phyloP scores from a whole-genome alignment of 768 basidiomycete genomes.

The Tricholoma saponaceum region DNA sequence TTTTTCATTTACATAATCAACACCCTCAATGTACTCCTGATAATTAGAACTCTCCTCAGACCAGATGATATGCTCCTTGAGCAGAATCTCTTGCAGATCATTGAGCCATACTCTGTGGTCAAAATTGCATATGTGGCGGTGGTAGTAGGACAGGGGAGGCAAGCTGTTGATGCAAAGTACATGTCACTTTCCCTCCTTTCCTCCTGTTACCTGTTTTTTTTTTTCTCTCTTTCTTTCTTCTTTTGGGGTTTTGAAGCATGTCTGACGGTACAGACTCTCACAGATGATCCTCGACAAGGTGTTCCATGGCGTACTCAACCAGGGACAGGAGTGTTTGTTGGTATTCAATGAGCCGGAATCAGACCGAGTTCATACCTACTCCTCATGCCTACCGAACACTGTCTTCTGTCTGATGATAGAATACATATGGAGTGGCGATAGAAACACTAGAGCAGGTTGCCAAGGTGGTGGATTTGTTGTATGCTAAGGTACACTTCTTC shows the following conservation, averaged over 20 bases:
- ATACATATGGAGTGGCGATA: constrained; percentile 85
- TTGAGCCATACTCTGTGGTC: constrained; percentile 93
- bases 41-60: constrained; percentile 91
- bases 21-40: background rate
- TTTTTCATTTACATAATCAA: background rate
- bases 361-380: constrained; percentile 49
- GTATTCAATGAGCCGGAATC: constrained; percentile 84
- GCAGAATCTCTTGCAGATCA: constrained; percentile 91
- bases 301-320: constrained; percentile 91
- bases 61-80: constrained; percentile 92
- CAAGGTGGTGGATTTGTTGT: constrained; percentile 91
- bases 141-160: constrained; percentile 78
- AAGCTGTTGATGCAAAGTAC: constrained; percentile 89
- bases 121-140: constrained; percentile 91
- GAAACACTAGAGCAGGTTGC: constrained; percentile 86
- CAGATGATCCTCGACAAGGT: constrained; percentile 99
- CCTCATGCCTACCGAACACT: background rate
- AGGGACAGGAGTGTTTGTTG: constrained; percentile 86
- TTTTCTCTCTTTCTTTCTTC: too few relatives aligned
- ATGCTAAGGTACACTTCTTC: constrained; percentile 60
- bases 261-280: constrained; percentile 55
- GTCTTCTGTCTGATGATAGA: constrained; percentile 37
- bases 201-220: too few relatives aligned
- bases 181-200: constrained; percentile 20
- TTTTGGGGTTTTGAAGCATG: background rate